Evolutionary conservation across 2,329 filamentous ascomycete species (phyloP).

Genomic region (Talaromyces verruculosus): DNA sequence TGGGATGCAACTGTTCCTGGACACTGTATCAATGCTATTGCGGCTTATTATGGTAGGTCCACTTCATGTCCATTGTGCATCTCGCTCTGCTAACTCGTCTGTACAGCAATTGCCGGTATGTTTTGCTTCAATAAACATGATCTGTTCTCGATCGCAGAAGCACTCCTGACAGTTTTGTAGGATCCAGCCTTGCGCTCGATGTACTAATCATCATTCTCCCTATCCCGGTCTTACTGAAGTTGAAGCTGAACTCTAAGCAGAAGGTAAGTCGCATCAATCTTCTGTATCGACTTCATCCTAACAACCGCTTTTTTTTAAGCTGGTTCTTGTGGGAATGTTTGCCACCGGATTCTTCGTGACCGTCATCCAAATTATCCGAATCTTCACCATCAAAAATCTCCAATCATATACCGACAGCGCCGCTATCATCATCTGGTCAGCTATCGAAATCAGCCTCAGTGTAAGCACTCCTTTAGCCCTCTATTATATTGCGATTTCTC

Average conservation of each 20-base stretch:
- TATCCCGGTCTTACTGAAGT: background rate
- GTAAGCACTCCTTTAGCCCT: constrained; percentile 22
- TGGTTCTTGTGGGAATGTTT: constrained; percentile 47
- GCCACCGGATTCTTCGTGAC: constrained; percentile 54
- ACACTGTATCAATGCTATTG: constrained; percentile 42
- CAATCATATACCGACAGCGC: constrained; percentile 49
- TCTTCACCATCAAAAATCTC: constrained; percentile 50
- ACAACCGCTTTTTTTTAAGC: constrained; percentile 26
- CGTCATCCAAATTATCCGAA: constrained; percentile 53
- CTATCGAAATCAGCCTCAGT: constrained; percentile 48
- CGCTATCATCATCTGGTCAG: constrained; percentile 48
- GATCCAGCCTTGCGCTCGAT: constrained; percentile 1
- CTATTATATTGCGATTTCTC: background rate
- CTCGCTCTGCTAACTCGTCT: background rate
- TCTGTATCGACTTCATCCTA: background rate
- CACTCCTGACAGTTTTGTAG: background rate
- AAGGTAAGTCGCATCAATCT: background rate
- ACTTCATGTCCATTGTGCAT: background rate
- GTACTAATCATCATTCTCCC: constrained; percentile 8
- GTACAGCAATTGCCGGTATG: constrained; percentile 5
- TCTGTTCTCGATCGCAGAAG: background rate
- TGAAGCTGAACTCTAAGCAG: background rate
- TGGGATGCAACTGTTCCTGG: constrained; percentile 46
- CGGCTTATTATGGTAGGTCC: constrained; percentile 47
- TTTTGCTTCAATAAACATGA: background rate